These are phyloP conservation scores for Chytridium lagenaria DNA, from an alignment of 371 early-diverging fungal species.

Conservation along the genomic window DNA sequence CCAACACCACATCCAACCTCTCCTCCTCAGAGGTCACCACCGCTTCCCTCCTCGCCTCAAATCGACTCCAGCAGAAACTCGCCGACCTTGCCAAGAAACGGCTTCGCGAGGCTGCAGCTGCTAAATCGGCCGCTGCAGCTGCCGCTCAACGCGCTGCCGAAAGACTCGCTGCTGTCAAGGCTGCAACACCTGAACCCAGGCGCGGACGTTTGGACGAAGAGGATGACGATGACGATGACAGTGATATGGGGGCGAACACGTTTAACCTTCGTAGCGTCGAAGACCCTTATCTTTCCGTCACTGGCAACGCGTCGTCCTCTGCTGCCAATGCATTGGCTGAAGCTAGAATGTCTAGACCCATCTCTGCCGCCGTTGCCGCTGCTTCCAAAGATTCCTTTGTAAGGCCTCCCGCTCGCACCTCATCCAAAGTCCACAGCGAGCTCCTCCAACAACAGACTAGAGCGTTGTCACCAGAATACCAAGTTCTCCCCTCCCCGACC, in stretches of 20 bases:
- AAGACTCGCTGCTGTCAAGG: constrained; percentile 11
- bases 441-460: constrained; percentile 10
- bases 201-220: constrained; percentile 8
- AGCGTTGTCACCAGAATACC: constrained; percentile 6
- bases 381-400: neutral
- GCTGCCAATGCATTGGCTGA: no score
- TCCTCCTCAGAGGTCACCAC: neutral
- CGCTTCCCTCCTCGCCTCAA: constrained; percentile 1
- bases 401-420: neutral
- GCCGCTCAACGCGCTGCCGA: constrained; percentile 13
- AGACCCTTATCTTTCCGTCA: constrained; percentile 3
- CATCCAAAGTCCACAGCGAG: constrained; percentile 19
- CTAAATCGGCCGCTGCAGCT: constrained; percentile 8
- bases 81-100: constrained; percentile 22
- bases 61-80: constrained; percentile 11
- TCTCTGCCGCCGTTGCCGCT: neutral
- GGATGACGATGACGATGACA: constrained; percentile 35
- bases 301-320: neutral
- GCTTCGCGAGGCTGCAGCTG: constrained; percentile 14
- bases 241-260: neutral
- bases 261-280: neutral
- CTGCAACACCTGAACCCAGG: constrained; percentile 15
- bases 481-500: neutral
- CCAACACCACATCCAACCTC: constrained; percentile 18
- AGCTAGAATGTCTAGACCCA: neutral